These are phyloP conservation scores for Sphagnum magellanicum DNA, from an alignment of 228 moss, liverwort and hornwort genomes.

Conservation along the genomic window DNA sequence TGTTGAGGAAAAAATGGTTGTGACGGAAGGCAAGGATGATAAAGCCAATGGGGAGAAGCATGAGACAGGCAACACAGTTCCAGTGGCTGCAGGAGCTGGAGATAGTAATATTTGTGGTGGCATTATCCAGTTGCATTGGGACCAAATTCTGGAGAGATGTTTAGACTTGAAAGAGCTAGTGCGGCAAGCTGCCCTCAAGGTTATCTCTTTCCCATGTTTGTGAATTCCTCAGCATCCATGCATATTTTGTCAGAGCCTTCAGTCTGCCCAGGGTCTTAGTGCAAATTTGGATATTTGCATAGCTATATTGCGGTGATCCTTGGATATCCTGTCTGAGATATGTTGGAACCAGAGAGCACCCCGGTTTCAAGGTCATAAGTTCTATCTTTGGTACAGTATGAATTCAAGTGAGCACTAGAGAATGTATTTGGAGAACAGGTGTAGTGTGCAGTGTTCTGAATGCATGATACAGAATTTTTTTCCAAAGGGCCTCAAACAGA, in stretches of 20 bases:
- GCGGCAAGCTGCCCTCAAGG: conserved; percentile 80
- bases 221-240: neutral
- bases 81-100: conserved; percentile 97
- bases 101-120: conserved; percentile 98
- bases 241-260: neutral
- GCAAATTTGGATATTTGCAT: too few relatives aligned
- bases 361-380: too few relatives aligned
- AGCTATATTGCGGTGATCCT: too few relatives aligned
- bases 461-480: too few relatives aligned
- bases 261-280: neutral
- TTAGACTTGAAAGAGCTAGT: conserved; percentile 76
- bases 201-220: conserved; percentile 3
- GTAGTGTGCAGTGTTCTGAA: too few relatives aligned
- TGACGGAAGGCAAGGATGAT: conserved; percentile 35
- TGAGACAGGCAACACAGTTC: conserved; percentile 48
- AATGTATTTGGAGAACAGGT: too few relatives aligned
- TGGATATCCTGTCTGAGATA: too few relatives aligned
- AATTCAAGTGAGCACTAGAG: too few relatives aligned
- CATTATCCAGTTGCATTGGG: conserved; percentile 98
- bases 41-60: conserved; percentile 32
- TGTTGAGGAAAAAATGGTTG: conserved; percentile 90
- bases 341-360: too few relatives aligned
- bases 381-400: too few relatives aligned
- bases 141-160: conserved; percentile 84
- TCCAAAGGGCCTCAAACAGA: too few relatives aligned